Conservation (phyloP, 2,329 filamentous ascomycete species). For the Beauveria brongniartii region DNA sequence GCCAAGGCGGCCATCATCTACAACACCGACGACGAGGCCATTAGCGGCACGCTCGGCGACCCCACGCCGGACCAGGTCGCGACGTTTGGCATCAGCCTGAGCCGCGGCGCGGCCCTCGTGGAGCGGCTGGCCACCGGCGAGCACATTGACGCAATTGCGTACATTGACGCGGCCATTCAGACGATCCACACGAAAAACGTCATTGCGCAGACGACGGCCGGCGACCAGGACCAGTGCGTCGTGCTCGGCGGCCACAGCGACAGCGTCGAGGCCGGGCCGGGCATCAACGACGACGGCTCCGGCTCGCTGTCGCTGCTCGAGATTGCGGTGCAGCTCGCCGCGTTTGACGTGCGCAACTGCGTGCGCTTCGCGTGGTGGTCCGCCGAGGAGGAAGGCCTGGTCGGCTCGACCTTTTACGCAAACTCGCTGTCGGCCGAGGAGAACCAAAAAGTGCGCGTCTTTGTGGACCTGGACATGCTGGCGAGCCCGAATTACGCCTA, state of each 20-base stretch:
- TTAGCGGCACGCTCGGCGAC: constrained; percentile 61
- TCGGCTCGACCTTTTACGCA: constrained; percentile 57
- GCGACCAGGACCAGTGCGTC: constrained; percentile 55
- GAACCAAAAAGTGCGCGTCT: constrained; percentile 54
- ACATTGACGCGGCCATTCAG: constrained; percentile 50
- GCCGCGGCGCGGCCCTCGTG: constrained; percentile 49
- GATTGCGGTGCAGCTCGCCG: constrained; percentile 49
- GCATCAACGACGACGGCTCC: constrained; percentile 73
- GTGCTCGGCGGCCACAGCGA: constrained; percentile 60
- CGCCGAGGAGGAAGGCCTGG: constrained; percentile 57
- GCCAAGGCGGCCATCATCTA: constrained; percentile 66
- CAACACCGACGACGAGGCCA: constrained; percentile 56
- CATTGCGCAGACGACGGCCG: constrained; percentile 51
- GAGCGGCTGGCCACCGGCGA: constrained; percentile 44
- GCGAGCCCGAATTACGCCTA: constrained; percentile 59
- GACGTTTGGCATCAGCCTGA: constrained; percentile 57
- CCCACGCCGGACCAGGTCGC: constrained; percentile 54
- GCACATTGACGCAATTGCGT: constrained; percentile 45
- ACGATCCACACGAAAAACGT: constrained; percentile 51
- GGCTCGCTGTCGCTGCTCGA: constrained; percentile 56
- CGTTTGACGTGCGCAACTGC: constrained; percentile 54
- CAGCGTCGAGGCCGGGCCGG: constrained; percentile 54
- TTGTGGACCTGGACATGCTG: constrained; percentile 66
- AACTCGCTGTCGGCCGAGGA: constrained; percentile 45
- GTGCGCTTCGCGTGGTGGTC: constrained; percentile 63